Evolutionary conservation across 2,329 filamentous ascomycete species (phyloP), one percentile per base, ranked within the genome.

Genomic region (Penicillium psychrosexuale): DNA sequence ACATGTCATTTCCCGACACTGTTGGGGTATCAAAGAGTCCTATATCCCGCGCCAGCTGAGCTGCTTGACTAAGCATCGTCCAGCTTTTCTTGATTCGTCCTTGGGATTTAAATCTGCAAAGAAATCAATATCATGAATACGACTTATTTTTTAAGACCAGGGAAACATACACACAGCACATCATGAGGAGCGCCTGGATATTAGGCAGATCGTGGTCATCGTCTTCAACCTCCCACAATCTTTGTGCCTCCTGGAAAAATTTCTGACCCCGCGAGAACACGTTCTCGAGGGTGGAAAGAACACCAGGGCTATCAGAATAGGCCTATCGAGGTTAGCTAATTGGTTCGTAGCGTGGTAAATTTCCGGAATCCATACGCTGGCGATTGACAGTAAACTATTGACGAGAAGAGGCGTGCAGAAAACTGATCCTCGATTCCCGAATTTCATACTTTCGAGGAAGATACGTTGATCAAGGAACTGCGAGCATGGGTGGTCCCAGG

Each of bases 401-500:
- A 96, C 90, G 3, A 97, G 78, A 46, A 96, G 73, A 1, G 90
- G 85, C 0, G 90, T 92, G 73, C 92, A 96, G 69, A 96, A 91
- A 1, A 84, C 78, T 0, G 85, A 87, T 50, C 81, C 66, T 73
- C 72, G 71, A 17, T 66, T 54, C 24, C 57, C 59, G 8, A 56
- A 53, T 15, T 33, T 56, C 71, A 75, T 73, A 47, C 72, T 64
- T 3, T 90, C 89, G 34, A 82, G 80, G 43, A 87, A 74, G 64
- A 92, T 90, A 63, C 93, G 88, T 49, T 86, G 82, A 66, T 89
- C 90, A 69, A 97, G 91, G 24, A 94, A 77, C 37, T 81, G 85
- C 67, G 88, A 95, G 74, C 91, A 95, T 30, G 90, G 87, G 71
- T 96, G 96, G 70, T 96, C 91, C 87, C 92, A 96, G 66, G 85